Evolutionary conservation across 768 basidiomycete genomes (phyloP), one percentile per base, ranked within the genome.

Genomic region (Mycena pura): DNA sequence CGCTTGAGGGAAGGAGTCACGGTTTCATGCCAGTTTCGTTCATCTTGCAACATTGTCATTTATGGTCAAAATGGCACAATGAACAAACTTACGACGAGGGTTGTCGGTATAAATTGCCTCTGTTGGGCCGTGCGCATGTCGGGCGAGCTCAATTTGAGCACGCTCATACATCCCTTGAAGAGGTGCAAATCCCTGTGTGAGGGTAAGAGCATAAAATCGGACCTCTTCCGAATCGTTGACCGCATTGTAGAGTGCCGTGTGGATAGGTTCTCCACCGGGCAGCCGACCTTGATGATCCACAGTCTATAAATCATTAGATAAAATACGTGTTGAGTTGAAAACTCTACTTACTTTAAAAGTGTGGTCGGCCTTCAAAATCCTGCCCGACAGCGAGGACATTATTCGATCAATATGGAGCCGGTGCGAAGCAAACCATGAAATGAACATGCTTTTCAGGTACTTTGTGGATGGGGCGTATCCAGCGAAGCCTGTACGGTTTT

Each of bases 161-260:
- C 52, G 55, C 25, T 48, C 31, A 31, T 65, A 48, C 24, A 60
- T 47, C n/a, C 48, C 66, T 10, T 14, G 38, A 3, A 65, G 50
- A 14, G 43, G 64, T 8, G 58, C 27, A 28, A 68, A 54, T 24
- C 54, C 39, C 24, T 68, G 64, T 1, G 66, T 65, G 32, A 64
- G 38, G 2, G 55, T 57, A 6, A 68, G 29, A 2, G 21, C 48
- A 14, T 65, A 60, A 19, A 39, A 34, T 3, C 63, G 57, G 38
- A 68, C 54, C 38, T 64, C 66, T 28, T 68, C 66, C 29, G 14
- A 40, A 14, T 62, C 48, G 39, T 68, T 68, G 34, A 65, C 63
- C 17, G 27, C 27, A 1, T 50, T 43, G 27, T 65, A 65, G 1
- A 50, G 34, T 2, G 63, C 66, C 5, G 60, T 47, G 45, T 64